phyloP scores from a whole-genome alignment of 2,329 filamentous ascomycete genomes.

The Verticillium nubilum region DNA sequence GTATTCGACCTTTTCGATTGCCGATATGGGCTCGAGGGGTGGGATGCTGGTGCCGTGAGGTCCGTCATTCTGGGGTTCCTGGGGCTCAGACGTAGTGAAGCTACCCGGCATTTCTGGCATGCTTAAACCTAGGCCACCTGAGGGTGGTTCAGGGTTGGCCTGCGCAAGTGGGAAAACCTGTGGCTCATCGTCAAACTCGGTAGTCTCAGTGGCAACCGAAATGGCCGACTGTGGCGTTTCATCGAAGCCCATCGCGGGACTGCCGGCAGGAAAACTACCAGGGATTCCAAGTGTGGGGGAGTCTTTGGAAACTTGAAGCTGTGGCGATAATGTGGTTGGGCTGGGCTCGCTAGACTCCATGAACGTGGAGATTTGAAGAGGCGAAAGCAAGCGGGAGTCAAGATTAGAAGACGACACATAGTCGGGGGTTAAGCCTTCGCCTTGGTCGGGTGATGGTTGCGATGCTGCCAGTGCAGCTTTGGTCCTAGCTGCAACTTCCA shows the following conservation, averaged over 20 bases:
- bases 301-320: slow-evolving; percentile 32
- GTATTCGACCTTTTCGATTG: slow-evolving; percentile 34
- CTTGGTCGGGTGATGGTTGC: neutral
- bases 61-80: slow-evolving; percentile 11
- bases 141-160: slow-evolving; percentile 16
- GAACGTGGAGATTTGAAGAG: slow-evolving; percentile 4
- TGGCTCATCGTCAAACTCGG: slow-evolving; percentile 68
- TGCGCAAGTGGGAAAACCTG: slow-evolving; percentile 51
- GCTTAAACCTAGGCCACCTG: slow-evolving; percentile 8
- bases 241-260: slow-evolving; percentile 32
- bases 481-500: slow-evolving; percentile 38
- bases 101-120: slow-evolving; percentile 1
- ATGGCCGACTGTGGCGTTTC: slow-evolving; percentile 52
- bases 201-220: slow-evolving; percentile 55
- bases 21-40: slow-evolving; percentile 17
- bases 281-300: slow-evolving; percentile 65
- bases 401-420: neutral
- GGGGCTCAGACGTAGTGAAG: neutral
- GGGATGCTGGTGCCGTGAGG: slow-evolving; percentile 21
- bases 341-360: neutral
- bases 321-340: slow-evolving; percentile 1
- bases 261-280: slow-evolving; percentile 49
- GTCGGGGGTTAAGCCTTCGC: neutral
- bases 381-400: neutral
- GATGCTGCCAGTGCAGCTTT: slow-evolving; percentile 23